Evolutionary conservation across 345 rosid genomes (phyloP).

Genomic region (Moricandia arvensis): DNA sequence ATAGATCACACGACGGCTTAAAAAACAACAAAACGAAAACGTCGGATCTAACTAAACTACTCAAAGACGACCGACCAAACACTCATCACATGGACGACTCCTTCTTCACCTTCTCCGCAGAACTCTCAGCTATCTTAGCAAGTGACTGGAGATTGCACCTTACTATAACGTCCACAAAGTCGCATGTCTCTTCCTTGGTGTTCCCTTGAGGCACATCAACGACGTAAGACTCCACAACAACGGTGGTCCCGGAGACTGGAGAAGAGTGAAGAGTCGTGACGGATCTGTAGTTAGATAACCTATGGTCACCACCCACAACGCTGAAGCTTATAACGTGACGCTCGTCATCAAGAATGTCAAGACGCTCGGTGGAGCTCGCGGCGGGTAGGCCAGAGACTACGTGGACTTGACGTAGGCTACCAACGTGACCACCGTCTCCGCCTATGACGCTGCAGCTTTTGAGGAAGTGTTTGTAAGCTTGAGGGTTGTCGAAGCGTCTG

Average conservation of each 20-base stretch:
- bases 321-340: slow-evolving; percentile 65
- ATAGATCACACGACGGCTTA: slow-evolving; percentile 37
- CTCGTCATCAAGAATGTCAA: slow-evolving; percentile 70
- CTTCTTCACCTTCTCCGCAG: slow-evolving; percentile 31
- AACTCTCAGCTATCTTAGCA: slow-evolving; percentile 60
- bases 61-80: neutral
- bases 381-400: slow-evolving; percentile 79
- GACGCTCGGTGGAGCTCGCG: slow-evolving; percentile 52
- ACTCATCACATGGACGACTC: slow-evolving; percentile 15
- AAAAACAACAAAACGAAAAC: slow-evolving; percentile 24
- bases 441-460: slow-evolving; percentile 65
- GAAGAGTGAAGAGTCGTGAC: slow-evolving; percentile 62
- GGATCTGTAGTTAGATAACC: slow-evolving; percentile 62
- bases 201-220: slow-evolving; percentile 80
- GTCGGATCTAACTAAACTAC: slow-evolving; percentile 18
- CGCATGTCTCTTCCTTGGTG: slow-evolving; percentile 76
- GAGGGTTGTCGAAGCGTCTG: slow-evolving; percentile 72
- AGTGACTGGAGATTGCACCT: slow-evolving; percentile 82
- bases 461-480: slow-evolving; percentile 68
- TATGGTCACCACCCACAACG: slow-evolving; percentile 65
- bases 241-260: slow-evolving; percentile 55
- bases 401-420: slow-evolving; percentile 57
- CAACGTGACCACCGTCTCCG: slow-evolving; percentile 55
- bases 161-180: slow-evolving; percentile 68
- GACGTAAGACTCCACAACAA: slow-evolving; percentile 81